These are phyloP conservation scores for Jaltomata sinuosa DNA, from an alignment of 257 asterid genomes.

Conservation along the genomic window DNA sequence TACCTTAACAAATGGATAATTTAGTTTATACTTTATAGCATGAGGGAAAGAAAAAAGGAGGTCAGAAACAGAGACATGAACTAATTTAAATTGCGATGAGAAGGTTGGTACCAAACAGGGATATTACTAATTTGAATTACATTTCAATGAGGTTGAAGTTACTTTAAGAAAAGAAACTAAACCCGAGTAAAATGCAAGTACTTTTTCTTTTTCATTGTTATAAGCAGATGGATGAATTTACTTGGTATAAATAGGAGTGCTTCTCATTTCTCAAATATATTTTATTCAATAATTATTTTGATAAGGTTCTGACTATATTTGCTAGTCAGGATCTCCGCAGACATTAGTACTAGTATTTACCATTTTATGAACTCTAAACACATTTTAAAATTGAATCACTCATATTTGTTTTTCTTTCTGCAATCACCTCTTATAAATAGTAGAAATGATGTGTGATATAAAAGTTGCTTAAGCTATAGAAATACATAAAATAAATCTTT, in stretches of 20 bases:
- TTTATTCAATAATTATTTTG: neutral
- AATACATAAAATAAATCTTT: neutral
- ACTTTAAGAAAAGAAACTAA: neutral
- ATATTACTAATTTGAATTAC: neutral
- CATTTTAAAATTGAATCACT: neutral
- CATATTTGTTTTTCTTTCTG: neutral
- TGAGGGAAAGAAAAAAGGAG: neutral
- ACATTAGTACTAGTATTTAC: neutral
- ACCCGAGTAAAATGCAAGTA: neutral
- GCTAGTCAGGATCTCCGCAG: neutral
- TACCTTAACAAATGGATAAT: neutral
- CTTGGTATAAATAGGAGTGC: neutral
- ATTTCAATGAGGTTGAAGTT: neutral
- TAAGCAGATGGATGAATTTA: neutral
- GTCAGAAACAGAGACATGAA: neutral
- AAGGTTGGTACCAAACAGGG: neutral
- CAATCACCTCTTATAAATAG: neutral
- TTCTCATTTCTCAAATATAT: neutral
- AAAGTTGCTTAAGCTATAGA: neutral
- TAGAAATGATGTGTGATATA: neutral
- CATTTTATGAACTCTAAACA: neutral
- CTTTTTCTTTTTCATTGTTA: neutral
- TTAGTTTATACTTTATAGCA: neutral
- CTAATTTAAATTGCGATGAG: neutral
- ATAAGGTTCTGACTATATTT: neutral